phyloP scores from a whole-genome alignment of 169 alveolate species.

The Plasmodium vivax region DNA sequence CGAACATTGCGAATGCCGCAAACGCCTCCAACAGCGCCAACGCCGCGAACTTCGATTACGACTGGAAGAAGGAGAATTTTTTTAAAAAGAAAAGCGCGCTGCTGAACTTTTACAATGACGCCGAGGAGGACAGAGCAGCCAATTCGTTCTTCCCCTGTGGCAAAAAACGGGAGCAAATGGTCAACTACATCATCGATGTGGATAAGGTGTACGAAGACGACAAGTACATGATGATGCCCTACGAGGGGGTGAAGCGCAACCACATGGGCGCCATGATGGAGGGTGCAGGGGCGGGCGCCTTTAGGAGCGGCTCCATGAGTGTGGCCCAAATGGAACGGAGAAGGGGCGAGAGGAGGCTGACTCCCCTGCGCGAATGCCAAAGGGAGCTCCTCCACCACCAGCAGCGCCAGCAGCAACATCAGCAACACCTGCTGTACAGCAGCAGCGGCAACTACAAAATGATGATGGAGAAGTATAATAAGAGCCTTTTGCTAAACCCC shows the following conservation, averaged over 20 bases:
- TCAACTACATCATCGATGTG: constrained; percentile 27
- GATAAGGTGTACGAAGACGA: constrained; percentile 28
- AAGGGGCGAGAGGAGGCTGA: neutral
- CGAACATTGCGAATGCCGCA: no score
- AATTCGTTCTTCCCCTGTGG: neutral
- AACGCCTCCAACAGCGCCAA: neutral
- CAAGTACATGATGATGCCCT: constrained; percentile 5
- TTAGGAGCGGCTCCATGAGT: neutral
- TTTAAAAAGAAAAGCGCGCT: constrained; percentile 1
- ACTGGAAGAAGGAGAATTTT: neutral
- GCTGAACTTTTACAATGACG: constrained; percentile 7
- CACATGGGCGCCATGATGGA: neutral
- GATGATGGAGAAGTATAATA: constrained; percentile 11
- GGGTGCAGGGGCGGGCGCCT: neutral
- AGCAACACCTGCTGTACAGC: neutral
- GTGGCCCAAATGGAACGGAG: neutral
- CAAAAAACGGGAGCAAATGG: neutral
- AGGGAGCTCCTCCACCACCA: neutral
- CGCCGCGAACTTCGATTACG: neutral
- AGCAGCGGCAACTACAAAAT: neutral
- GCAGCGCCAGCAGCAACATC: neutral
- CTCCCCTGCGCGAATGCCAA: neutral
- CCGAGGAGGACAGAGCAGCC: neutral
- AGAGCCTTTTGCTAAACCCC: neutral
- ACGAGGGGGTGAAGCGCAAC: neutral